Evolutionary conservation across 2,329 filamentous ascomycete species (phyloP).

Genomic region (Paracamarosporium sp.): DNA sequence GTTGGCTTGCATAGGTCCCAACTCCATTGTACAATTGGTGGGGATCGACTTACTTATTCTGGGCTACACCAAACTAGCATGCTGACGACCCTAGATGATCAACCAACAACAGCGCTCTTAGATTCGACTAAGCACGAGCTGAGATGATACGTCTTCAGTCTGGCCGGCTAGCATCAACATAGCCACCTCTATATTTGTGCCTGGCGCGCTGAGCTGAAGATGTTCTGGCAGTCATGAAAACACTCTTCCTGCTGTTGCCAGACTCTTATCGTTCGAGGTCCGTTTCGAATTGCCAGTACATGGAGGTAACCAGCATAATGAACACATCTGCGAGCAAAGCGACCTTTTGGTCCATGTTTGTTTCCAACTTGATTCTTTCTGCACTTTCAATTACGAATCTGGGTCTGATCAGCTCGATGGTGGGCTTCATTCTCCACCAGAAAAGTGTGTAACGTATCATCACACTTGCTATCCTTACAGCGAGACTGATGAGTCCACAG

Average conservation of each 20-base stretch:
- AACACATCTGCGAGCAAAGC: conserved; percentile 8
- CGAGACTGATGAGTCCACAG: neutral
- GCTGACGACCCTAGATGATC: neutral
- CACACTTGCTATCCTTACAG: neutral
- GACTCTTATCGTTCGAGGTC: neutral
- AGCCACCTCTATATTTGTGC: neutral
- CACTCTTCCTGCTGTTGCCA: neutral
- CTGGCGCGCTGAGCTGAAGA: neutral
- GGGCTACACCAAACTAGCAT: neutral
- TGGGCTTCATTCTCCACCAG: conserved; percentile 38
- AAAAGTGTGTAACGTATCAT: conserved; percentile 14
- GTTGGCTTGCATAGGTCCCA: neutral
- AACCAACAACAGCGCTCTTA: neutral
- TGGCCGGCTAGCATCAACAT: neutral
- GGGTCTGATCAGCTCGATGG: conserved; percentile 40
- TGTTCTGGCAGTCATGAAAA: neutral
- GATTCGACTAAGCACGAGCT: neutral
- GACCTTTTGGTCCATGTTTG: conserved; percentile 27
- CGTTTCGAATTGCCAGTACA: neutral
- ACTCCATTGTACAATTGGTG: neutral
- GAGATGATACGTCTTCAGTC: neutral
- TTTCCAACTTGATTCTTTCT: conserved; percentile 31
- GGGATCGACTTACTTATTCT: neutral
- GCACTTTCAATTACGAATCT: conserved; percentile 38
- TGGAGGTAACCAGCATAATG: neutral